Evolutionary conservation across 139 green algal genomes (phyloP).

Genomic region (Haematococcus lacustris): DNA sequence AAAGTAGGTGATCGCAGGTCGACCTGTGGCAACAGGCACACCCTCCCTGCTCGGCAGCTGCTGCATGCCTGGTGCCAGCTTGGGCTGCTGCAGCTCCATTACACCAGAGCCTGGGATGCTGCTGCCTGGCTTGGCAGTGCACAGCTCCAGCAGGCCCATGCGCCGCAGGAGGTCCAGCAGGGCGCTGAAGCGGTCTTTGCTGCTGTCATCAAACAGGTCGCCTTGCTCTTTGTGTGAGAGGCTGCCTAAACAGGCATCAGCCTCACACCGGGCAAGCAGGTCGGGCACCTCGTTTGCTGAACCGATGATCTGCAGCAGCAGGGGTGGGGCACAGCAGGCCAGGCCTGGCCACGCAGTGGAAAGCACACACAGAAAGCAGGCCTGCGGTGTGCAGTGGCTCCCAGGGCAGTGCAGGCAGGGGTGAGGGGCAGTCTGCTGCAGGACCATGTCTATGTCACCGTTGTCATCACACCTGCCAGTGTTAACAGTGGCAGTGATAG

Average conservation of each 20-base stretch:
- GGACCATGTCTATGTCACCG: not conserved
- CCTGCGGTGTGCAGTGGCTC: not conserved
- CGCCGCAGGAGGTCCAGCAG: slow-evolving; percentile 8
- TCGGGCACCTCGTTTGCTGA: slow-evolving; percentile 5
- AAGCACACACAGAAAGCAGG: not conserved
- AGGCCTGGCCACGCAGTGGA: not conserved
- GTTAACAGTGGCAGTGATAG: too few species aligned
- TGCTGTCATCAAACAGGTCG: slow-evolving; percentile 1
- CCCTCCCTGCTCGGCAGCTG: not conserved
- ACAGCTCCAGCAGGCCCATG: slow-evolving; percentile 6
- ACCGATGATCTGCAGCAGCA: slow-evolving; percentile 18
- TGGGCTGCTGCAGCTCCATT: not conserved
- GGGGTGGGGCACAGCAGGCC: not conserved
- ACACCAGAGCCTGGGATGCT: not conserved
- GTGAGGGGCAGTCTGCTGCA: not conserved
- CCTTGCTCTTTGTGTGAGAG: slow-evolving; percentile 3
- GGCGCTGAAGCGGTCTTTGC: not conserved
- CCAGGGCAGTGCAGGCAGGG: not conserved
- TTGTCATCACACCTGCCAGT: too few species aligned
- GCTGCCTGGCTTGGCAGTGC: not conserved
- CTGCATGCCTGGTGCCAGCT: not conserved
- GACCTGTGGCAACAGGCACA: not conserved
- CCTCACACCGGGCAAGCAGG: slow-evolving; percentile 23
- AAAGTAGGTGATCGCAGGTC: not conserved
- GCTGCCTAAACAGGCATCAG: slow-evolving; percentile 1